Conservation (phyloP, 2,329 filamentous ascomycete species). For the Aspergillus pseudoglaucus region DNA sequence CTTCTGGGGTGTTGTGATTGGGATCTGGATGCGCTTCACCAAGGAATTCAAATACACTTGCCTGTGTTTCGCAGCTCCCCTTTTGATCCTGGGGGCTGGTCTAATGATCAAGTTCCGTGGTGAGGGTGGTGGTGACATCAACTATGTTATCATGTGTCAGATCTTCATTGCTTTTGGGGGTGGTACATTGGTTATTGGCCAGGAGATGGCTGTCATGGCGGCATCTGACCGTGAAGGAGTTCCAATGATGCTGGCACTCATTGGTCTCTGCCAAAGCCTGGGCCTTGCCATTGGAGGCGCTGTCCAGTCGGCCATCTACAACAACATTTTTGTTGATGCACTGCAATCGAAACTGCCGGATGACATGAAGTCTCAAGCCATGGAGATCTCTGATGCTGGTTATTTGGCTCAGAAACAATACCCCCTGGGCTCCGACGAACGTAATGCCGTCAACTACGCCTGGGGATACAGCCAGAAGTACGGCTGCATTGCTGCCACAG, state of each 20-base stretch:
- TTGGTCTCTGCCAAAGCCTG: constrained; percentile 29
- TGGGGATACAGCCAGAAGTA: constrained; percentile 34
- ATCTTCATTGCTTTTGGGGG: constrained; percentile 51
- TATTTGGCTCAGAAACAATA: constrained; percentile 24
- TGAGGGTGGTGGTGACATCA: constrained; percentile 38
- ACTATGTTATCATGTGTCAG: constrained; percentile 50
- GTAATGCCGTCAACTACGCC: constrained; percentile 31
- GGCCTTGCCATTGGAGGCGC: constrained; percentile 30
- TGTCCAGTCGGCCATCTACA: constrained; percentile 47
- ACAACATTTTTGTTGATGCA: constrained; percentile 46
- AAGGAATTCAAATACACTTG: constrained; percentile 50
- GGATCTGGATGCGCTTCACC: constrained; percentile 43
- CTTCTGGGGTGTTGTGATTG: constrained; percentile 46
- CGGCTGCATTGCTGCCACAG: constrained; percentile 29
- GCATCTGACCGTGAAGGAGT: constrained; percentile 50
- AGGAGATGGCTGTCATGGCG: constrained; percentile 54
- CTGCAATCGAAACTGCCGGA: constrained; percentile 43
- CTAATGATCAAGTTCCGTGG: constrained; percentile 53
- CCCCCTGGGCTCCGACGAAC: constrained; percentile 20
- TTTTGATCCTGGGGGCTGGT: constrained; percentile 47
- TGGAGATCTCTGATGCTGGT: constrained; percentile 20
- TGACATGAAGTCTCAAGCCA: constrained; percentile 12
- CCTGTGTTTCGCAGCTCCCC: constrained; percentile 46
- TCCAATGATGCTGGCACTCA: constrained; percentile 39
- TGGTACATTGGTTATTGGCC: constrained; percentile 48